Evolutionary conservation across 176 grass and related monocot species (phyloP).

Genomic region (Musa beccarii): DNA sequence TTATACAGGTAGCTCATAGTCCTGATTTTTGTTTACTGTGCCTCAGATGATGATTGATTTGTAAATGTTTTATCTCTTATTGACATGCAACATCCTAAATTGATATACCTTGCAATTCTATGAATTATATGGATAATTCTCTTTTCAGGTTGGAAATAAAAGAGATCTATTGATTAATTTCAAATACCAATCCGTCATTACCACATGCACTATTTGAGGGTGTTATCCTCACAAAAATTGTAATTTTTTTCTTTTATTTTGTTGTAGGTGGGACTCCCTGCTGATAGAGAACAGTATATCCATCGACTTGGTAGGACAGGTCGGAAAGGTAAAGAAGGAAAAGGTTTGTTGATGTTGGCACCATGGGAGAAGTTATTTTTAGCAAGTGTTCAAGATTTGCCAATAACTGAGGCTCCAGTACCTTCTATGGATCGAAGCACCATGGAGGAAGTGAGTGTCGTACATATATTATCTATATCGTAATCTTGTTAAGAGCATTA

Average conservation of each 20-base stretch:
- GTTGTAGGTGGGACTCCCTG: constrained; percentile 25
- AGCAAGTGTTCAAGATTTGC: constrained; percentile 68
- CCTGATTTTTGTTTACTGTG: neutral
- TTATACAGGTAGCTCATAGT: constrained; percentile 58
- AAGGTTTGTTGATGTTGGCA: constrained; percentile 71
- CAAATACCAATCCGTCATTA: neutral
- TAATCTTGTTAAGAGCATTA: neutral
- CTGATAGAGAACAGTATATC: constrained; percentile 95
- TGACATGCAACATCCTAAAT: too few species aligned
- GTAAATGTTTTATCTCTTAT: too few species aligned
- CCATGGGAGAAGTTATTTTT: constrained; percentile 93
- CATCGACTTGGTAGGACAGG: constrained; percentile 99
- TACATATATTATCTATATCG: neutral
- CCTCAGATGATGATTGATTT: neutral
- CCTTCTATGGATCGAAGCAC: constrained; percentile 58
- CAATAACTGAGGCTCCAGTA: constrained; percentile 60
- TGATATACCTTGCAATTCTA: neutral
- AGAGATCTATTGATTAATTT: neutral
- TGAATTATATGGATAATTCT: neutral
- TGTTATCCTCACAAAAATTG: neutral
- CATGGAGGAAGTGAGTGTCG: constrained; percentile 43
- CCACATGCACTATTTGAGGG: neutral
- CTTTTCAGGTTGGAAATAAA: neutral
- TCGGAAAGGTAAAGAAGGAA: constrained; percentile 84
- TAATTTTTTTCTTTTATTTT: neutral